phyloP scores from a whole-genome alignment of 306 rosid species.

The Prinsepia uniflora region DNA sequence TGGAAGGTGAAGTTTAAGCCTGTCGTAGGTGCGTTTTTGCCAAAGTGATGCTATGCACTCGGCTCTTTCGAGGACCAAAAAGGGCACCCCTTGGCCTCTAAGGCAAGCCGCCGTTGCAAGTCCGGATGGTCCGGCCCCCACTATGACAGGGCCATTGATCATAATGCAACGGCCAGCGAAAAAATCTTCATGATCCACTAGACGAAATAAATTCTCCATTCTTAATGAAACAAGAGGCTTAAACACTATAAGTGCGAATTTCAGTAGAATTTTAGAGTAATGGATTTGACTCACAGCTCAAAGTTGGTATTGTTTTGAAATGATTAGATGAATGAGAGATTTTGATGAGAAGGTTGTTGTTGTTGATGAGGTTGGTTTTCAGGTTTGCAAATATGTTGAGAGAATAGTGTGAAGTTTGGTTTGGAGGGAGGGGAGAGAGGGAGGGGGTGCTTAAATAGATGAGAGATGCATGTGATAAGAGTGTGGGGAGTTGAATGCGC shows the following conservation, averaged over 20 bases:
- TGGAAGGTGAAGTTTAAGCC: conserved; percentile 94
- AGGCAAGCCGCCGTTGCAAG: conserved; percentile 94
- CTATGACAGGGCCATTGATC: conserved; percentile 83
- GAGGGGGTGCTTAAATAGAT: conserved; percentile 51
- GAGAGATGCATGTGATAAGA: conserved; percentile 41
- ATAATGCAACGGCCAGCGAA: conserved; percentile 58
- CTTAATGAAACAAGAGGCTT: conserved; percentile 6
- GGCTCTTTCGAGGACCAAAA: conserved; percentile 62
- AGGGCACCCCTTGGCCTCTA: conserved; percentile 76
- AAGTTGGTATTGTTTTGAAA: conserved; percentile 2
- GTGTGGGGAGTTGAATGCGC: conserved; percentile 32
- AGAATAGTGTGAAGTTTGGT: conserved; percentile 32
- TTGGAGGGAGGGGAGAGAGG: conserved; percentile 40
- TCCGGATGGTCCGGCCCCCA: conserved; percentile 96
- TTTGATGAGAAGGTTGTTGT: conserved; percentile 3
- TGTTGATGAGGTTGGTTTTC: neutral
- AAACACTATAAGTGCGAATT: neutral
- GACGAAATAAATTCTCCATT: conserved; percentile 69
- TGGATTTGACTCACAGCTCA: neutral
- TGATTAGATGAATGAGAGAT: neutral
- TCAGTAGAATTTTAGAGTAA: neutral
- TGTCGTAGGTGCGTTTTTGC: conserved; percentile 83
- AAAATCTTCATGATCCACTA: conserved; percentile 44
- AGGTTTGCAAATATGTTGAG: conserved; percentile 12
- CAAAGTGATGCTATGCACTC: conserved; percentile 90